phyloP scores from a whole-genome alignment of 73 alveolate genomes.

The Loxodes magnus region DNA sequence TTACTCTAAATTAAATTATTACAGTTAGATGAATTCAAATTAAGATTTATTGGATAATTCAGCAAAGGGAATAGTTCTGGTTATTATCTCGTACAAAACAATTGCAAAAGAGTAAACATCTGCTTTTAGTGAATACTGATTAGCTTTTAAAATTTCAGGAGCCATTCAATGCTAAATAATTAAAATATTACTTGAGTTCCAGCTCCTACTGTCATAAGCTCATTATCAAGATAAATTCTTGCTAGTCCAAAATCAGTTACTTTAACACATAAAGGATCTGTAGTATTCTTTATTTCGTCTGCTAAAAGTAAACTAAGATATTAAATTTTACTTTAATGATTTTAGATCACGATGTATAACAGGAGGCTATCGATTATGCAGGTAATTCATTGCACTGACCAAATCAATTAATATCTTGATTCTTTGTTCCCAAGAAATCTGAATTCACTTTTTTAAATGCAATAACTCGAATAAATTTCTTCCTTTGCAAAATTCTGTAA shows the following conservation, averaged over 20 bases:
- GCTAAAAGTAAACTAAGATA: constrained; percentile 54
- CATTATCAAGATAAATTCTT: constrained; percentile 33
- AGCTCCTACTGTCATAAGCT: constrained; percentile 12
- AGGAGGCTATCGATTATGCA: constrained; percentile 16
- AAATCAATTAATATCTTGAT: constrained; percentile 34
- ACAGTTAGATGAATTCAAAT: too few species aligned
- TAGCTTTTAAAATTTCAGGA: constrained; percentile 37
- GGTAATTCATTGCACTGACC: constrained; percentile 47
- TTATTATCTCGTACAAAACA: constrained; percentile 38
- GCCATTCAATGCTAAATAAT: constrained; percentile 73
- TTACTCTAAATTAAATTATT: too few species aligned
- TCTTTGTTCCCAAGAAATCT: constrained; percentile 35
- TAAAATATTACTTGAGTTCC: too few species aligned
- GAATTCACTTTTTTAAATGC: constrained; percentile 25
- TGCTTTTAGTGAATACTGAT: constrained; percentile 23
- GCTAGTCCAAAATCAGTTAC: constrained; percentile 82
- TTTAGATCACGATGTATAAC: constrained; percentile 48
- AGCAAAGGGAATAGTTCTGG: constrained; percentile 36
- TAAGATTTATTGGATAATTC: not conserved
- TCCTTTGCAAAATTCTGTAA: constrained; percentile 52
- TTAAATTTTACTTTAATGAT: too few species aligned
- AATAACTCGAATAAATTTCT: constrained; percentile 41
- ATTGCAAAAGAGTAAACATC: constrained; percentile 57
- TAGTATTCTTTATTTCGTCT: constrained; percentile 27
- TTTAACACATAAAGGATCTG: constrained; percentile 51